Conservation (phyloP, 352 stramenopile genomes). For the Phytophthora nicotianae region DNA sequence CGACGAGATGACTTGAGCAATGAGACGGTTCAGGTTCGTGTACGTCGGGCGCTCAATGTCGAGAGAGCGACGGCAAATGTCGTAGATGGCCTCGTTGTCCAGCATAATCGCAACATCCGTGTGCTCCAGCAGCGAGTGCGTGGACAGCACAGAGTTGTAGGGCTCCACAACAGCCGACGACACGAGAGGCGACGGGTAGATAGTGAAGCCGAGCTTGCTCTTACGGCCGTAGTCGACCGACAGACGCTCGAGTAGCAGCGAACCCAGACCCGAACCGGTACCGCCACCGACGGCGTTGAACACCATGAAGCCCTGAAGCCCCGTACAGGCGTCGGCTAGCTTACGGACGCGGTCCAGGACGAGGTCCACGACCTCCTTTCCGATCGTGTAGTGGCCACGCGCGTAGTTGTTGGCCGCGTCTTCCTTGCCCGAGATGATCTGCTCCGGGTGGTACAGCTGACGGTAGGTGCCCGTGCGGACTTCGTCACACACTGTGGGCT, state of each 20-base stretch:
- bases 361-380: constrained; percentile 96
- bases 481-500: constrained; percentile 98
- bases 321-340: constrained; percentile 95
- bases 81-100: constrained; percentile 96
- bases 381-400: constrained; percentile 93
- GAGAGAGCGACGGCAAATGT: constrained; percentile 96
- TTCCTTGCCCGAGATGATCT: constrained; percentile 98
- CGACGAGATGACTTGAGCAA: constrained; percentile 96
- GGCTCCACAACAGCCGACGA: constrained; percentile 97
- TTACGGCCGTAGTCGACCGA: constrained; percentile 98
- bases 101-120: constrained; percentile 96
- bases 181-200: constrained; percentile 96
- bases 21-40: constrained; percentile 98
- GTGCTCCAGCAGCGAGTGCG: constrained; percentile 95
- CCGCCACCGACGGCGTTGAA: constrained; percentile 97
- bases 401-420: constrained; percentile 93
- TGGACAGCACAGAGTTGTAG: constrained; percentile 98
- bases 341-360: constrained; percentile 97
- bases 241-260: constrained; percentile 95
- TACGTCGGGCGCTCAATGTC: constrained; percentile 96
- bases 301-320: constrained; percentile 97
- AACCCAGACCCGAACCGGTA: constrained; percentile 97
- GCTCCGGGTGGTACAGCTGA: constrained; percentile 97
- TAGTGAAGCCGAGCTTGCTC: constrained; percentile 97
- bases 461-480: constrained; percentile 96